A percentile compares a stretch with the other conserved stretches of the same genome.
Conservation (phyloP, 805 yeast genomes). For the Candida anglica region DNA sequence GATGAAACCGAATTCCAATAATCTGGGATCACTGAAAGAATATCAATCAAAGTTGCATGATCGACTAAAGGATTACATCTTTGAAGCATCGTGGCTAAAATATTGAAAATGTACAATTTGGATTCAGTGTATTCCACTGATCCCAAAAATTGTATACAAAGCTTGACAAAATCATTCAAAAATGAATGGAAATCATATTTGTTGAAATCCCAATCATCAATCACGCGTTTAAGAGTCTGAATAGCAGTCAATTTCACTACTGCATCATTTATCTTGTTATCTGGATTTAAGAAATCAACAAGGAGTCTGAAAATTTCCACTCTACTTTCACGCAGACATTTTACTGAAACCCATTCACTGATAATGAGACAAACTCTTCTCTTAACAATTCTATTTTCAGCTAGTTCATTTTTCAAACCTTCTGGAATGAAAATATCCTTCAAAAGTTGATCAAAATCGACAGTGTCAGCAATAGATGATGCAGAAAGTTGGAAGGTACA, state of each 20-base stretch:
- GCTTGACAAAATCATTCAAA: constrained; percentile 46
- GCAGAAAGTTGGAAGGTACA: constrained; percentile 82
- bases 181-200: constrained; percentile 66
- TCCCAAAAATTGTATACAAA: constrained; percentile 48
- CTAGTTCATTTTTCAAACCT: constrained; percentile 41
- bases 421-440: constrained; percentile 65
- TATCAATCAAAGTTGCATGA: constrained; percentile 44
- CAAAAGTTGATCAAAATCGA: constrained; percentile 67
- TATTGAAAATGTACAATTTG: constrained; percentile 67
- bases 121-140: constrained; percentile 64
- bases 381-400: constrained; percentile 57
- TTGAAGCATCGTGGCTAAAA: constrained; percentile 59
- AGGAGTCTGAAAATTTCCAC: constrained; percentile 57
- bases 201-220: constrained; percentile 86
- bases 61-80: constrained; percentile 63
- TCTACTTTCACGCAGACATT: constrained; percentile 58
- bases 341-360: constrained; percentile 74
- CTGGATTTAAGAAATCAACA: constrained; percentile 42
- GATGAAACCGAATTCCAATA: constrained; percentile 66
- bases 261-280: constrained; percentile 52
- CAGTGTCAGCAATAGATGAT: constrained; percentile 55
- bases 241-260: constrained; percentile 80
- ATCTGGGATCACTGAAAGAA: constrained; percentile 57
- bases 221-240: constrained; percentile 60
- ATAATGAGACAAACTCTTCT: constrained; percentile 76